Base-by-base conservation (phyloP, 2,329 filamentous ascomycete species). In the Penicillium sp. region DNA sequence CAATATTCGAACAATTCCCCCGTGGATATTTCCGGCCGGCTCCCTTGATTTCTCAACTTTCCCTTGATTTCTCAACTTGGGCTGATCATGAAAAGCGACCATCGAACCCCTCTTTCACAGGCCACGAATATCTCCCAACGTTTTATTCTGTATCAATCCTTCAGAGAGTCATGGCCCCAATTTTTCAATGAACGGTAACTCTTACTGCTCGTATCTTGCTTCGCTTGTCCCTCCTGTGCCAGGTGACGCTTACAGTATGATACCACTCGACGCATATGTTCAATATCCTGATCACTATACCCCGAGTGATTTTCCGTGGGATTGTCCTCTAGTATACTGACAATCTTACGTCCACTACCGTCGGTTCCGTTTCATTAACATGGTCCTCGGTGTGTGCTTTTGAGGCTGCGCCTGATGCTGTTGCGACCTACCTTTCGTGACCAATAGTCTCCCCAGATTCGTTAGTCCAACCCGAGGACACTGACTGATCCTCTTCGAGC, bases 221-320 rank as follows among this genome's bases (percentile, higher is more conserved):
- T 85, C 31, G 76, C 77, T 59, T 79, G 81, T 53, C 80, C 85
- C 29, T 51, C 53, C 62, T 88, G 84, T 0, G 84, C 85, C 1
- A 88, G 71, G 70, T 88, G 85, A 4, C 85, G 76, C 67, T 88
- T 88, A 66, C 81, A 85, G 58, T 87, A 87, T 0, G 83, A 77
- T 1, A 86, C 84, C 0, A 87, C 85, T 61, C 79, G 81, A 47
- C 83, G 76, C 82, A 86, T 86, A 58, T 86, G 85, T 45, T 78
- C 70, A 22, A 87, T 71, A 54, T 82, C 79, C 4, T 80, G 75
- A 4, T 85, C 77, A 1, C 79, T 79, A 65, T 88, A 88, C 53
- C 81, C 77, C 8, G 78, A 76, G 14, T 32, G 16, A 24, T 46
- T 32, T 18, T 16, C 36, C 4, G 80, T 72, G 0, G 84, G 84